Evolutionary conservation across 257 asterid genomes (phyloP).

Genomic region (Lycium barbarum): DNA sequence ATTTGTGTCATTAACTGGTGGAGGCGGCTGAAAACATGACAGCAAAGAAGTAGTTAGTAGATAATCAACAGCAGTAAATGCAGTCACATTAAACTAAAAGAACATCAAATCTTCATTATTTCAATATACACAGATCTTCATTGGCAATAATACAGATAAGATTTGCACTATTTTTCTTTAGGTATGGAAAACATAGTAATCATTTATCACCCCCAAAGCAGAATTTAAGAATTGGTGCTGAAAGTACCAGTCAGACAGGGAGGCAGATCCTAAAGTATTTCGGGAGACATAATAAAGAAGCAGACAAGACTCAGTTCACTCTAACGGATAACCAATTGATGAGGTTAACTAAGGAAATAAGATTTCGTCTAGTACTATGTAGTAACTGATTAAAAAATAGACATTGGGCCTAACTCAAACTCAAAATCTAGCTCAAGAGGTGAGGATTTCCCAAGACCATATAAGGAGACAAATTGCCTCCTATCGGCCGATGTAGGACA

Average conservation of each 20-base stretch:
- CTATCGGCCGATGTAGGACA: background rate
- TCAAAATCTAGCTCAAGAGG: background rate
- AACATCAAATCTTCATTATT: slow-evolving; percentile 6
- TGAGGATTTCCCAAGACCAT: background rate
- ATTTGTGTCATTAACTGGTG: slow-evolving; percentile 96
- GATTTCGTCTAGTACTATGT: background rate
- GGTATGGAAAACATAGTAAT: slow-evolving; percentile 2
- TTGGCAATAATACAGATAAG: background rate
- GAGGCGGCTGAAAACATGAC: slow-evolving; percentile 81
- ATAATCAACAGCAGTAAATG: slow-evolving; percentile 26
- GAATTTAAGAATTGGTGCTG: background rate
- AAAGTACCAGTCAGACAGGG: slow-evolving; percentile 15
- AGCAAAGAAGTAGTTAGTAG: slow-evolving; percentile 41
- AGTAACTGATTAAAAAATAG: background rate
- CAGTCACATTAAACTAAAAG: slow-evolving; percentile 3
- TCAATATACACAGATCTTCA: background rate
- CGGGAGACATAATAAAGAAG: background rate
- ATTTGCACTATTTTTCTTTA: background rate
- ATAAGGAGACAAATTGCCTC: slow-evolving; percentile 2
- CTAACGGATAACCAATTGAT: background rate
- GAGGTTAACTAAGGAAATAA: background rate
- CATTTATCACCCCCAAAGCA: background rate
- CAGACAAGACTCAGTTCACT: slow-evolving; percentile 17
- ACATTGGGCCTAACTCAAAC: background rate
- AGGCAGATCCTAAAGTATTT: background rate